These are phyloP conservation scores for Neofusicoccum ribis DNA, from an alignment of 2,329 filamentous ascomycete genomes.

Conservation along the genomic window DNA sequence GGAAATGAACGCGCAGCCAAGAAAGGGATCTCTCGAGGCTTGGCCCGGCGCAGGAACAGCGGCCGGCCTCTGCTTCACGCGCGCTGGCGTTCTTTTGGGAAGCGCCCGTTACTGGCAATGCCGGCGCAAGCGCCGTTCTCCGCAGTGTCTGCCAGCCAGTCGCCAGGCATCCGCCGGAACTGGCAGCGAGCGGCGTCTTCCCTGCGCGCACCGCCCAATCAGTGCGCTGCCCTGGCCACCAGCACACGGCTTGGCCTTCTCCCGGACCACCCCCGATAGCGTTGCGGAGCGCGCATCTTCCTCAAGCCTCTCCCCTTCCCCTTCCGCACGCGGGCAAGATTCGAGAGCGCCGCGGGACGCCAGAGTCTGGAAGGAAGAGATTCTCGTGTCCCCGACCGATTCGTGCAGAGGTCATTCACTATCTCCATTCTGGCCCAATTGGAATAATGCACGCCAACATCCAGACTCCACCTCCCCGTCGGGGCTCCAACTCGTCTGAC, in stretches of 20 bases:
- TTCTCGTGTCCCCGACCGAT: constrained; percentile 15
- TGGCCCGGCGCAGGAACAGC: constrained; percentile 9
- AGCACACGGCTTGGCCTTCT: constrained; percentile 6
- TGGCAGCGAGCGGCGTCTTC: background rate
- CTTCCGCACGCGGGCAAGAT: constrained; percentile 15
- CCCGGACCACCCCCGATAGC: constrained; percentile 15
- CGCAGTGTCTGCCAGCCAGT: background rate
- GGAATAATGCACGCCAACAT: constrained; percentile 17
- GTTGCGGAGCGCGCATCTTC: constrained; percentile 17
- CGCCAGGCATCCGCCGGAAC: background rate
- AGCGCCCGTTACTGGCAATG: constrained; percentile 11
- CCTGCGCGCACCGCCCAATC: constrained; percentile 6
- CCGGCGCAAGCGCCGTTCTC: constrained; percentile 15
- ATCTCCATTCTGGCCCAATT: constrained; percentile 16
- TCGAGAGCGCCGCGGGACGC: constrained; percentile 18
- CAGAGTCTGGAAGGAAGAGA: constrained; percentile 19
- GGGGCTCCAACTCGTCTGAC: constrained; percentile 17
- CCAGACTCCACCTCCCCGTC: constrained; percentile 18
- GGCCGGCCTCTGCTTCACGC: background rate
- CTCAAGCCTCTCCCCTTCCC: constrained; percentile 18
- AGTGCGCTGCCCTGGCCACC: constrained; percentile 5
- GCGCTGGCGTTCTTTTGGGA: constrained; percentile 1
- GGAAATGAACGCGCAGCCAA: constrained; percentile 14
- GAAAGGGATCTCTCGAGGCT: constrained; percentile 4
- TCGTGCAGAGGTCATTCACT: constrained; percentile 15